Evolutionary conservation across 352 stramenopile species (phyloP).

Genomic region (Phytophthora constricta): DNA sequence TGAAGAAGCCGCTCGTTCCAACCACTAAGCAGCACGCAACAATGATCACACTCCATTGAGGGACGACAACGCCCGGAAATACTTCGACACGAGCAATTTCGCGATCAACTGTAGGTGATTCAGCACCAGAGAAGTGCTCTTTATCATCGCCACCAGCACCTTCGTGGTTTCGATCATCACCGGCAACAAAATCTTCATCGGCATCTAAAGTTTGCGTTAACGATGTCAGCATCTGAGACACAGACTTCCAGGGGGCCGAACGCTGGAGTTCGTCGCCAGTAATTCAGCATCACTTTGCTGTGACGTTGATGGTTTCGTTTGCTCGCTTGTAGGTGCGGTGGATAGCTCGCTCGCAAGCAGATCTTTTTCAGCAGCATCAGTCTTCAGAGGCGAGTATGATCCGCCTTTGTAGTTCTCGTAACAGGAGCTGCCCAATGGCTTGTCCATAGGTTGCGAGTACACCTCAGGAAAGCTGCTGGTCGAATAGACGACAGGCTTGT

Average conservation of each 20-base stretch:
- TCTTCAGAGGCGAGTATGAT: conserved; percentile 5
- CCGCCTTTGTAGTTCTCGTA: conserved; percentile 17
- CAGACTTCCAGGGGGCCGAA: conserved; percentile 18
- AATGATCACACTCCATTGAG: conserved; percentile 54
- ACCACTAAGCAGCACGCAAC: conserved; percentile 47
- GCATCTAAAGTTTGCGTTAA: conserved; percentile 14
- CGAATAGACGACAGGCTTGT: conserved; percentile 31
- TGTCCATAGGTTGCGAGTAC: conserved; percentile 17
- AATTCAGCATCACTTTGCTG: conserved; percentile 22
- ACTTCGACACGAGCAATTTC: neutral
- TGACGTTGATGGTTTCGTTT: conserved; percentile 12
- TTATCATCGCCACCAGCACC: conserved; percentile 11
- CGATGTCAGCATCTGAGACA: conserved; percentile 30
- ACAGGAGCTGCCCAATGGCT: conserved; percentile 14
- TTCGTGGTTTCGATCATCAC: conserved; percentile 14
- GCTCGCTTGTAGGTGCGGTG: conserved; percentile 9
- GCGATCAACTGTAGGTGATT: neutral
- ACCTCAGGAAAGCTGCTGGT: conserved; percentile 32
- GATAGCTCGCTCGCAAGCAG: conserved; percentile 24
- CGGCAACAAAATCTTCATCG: conserved; percentile 13
- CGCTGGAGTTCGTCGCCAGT: conserved; percentile 13
- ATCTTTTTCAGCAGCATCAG: neutral
- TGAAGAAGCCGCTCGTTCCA: conserved; percentile 58
- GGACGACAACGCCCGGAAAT: conserved; percentile 24
- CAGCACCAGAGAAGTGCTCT: neutral